phyloP scores from a whole-genome alignment of 441 rosid species.

The Erodium texanum region DNA sequence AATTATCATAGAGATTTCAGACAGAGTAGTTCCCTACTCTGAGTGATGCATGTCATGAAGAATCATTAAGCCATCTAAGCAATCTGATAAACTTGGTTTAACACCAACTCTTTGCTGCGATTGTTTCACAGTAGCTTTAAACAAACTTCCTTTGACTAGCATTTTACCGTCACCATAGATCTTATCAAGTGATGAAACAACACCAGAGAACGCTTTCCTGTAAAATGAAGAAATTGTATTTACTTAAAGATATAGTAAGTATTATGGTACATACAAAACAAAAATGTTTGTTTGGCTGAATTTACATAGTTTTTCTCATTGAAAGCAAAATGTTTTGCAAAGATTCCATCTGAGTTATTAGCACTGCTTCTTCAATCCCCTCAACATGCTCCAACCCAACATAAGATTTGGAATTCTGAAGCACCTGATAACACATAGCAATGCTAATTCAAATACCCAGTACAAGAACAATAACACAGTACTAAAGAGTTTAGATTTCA shows the following conservation, averaged over 20 bases:
- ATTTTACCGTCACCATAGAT: slow-evolving; percentile 43
- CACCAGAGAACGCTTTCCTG: slow-evolving; percentile 50
- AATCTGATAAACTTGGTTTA: slow-evolving; percentile 58
- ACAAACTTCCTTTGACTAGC: slow-evolving; percentile 40
- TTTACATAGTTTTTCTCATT: slow-evolving; percentile 40
- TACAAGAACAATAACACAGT: background rate
- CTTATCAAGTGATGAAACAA: slow-evolving; percentile 56
- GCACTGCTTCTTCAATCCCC: slow-evolving; percentile 46
- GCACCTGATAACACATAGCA: background rate
- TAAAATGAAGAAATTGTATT: background rate
- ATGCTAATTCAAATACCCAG: background rate
- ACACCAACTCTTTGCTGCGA: slow-evolving; percentile 50
- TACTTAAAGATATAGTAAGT: background rate
- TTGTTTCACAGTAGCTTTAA: slow-evolving; percentile 33
- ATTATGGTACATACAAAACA: background rate
- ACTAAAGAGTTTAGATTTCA: background rate
- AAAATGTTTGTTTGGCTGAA: background rate
- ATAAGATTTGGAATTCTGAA: slow-evolving; percentile 27
- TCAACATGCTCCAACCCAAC: slow-evolving; percentile 41
- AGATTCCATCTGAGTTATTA: slow-evolving; percentile 26
- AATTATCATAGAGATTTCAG: background rate
- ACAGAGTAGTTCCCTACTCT: slow-evolving; percentile 36
- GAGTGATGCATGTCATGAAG: slow-evolving; percentile 61
- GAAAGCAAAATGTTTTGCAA: slow-evolving; percentile 10
- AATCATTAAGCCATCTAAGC: slow-evolving; percentile 60